Percentiles rank a stretch among this genome's conserved stretches.
phyloP scores from a whole-genome alignment of 352 stramenopile species.

The Phytophthora boehmeriae region DNA sequence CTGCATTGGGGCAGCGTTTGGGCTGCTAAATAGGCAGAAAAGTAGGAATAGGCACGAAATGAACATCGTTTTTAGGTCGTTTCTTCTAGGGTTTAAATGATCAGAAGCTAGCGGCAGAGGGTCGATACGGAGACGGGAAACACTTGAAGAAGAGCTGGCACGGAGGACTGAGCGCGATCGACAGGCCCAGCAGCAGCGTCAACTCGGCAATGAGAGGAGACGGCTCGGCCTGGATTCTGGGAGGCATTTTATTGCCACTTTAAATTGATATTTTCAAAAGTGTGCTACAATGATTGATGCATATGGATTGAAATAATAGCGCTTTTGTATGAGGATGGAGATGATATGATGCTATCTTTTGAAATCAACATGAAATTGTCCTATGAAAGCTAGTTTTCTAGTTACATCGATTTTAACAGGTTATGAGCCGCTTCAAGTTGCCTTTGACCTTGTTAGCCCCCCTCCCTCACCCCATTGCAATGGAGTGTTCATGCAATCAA shows the following conservation, averaged over 20 bases:
- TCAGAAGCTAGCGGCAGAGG: conserved; percentile 13
- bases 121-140: conserved; percentile 11
- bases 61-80: conserved; percentile 16
- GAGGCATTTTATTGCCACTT: conserved; percentile 12
- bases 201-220: conserved; percentile 23
- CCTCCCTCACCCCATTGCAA: no score
- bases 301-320: background rate
- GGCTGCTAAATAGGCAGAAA: conserved; percentile 6
- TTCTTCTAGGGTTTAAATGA: conserved; percentile 1
- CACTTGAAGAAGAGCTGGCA: conserved; percentile 31
- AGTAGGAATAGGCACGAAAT: conserved; percentile 12
- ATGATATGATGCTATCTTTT: conserved; percentile 1
- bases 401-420: background rate
- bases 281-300: conserved; percentile 16
- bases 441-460: no score
- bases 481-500: no score
- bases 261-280: conserved; percentile 22
- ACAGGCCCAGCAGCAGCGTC: conserved; percentile 28
- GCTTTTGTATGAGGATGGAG: background rate
- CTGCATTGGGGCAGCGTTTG: conserved; percentile 4
- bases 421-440: no score
- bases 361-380: background rate
- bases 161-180: conserved; percentile 33
- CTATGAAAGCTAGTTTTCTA: background rate
- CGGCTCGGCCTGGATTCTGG: conserved; percentile 2